Evolutionary conservation across 306 rosid genomes (phyloP).

Genomic region (Glycine soja): DNA sequence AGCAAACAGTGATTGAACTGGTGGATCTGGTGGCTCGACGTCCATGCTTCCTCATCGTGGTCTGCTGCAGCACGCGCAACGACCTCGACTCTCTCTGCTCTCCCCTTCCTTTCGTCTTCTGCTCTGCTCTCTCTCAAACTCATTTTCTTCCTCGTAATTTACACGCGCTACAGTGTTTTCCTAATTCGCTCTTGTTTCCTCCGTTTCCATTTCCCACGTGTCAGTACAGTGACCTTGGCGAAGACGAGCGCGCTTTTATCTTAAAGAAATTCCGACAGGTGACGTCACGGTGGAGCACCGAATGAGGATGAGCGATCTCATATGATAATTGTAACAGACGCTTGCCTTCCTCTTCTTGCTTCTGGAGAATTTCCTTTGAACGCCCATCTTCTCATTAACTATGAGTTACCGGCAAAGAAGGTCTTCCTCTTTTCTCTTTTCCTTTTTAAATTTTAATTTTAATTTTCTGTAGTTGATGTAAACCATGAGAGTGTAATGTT

Average conservation of each 20-base stretch:
- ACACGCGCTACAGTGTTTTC: too few relatives aligned
- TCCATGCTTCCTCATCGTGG: slow-evolving; percentile 68
- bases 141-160: too few relatives aligned
- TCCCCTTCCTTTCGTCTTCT: slow-evolving; percentile 72
- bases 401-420: slow-evolving; percentile 83
- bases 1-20: slow-evolving; percentile 64
- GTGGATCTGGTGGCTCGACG: slow-evolving; percentile 80
- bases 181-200: not conserved
- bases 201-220: not conserved
- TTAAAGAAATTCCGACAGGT: slow-evolving; percentile 73
- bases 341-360: slow-evolving; percentile 88
- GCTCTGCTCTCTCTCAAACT: slow-evolving; percentile 54
- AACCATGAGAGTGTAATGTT: not conserved
- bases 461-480: too few relatives aligned
- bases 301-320: slow-evolving; percentile 67
- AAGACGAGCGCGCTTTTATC: slow-evolving; percentile 69
- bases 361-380: slow-evolving; percentile 76
- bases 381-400: slow-evolving; percentile 80
- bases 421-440: slow-evolving; percentile 47
- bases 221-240: slow-evolving; percentile 95
- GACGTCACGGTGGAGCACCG: slow-evolving; percentile 51
- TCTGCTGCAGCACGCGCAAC: slow-evolving; percentile 86
- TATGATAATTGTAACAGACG: slow-evolving; percentile 82
- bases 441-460: not conserved
- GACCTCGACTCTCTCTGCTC: slow-evolving; percentile 80